Evolutionary conservation across 257 asterid species (phyloP).

Genomic region (Solanum medicagineum): DNA sequence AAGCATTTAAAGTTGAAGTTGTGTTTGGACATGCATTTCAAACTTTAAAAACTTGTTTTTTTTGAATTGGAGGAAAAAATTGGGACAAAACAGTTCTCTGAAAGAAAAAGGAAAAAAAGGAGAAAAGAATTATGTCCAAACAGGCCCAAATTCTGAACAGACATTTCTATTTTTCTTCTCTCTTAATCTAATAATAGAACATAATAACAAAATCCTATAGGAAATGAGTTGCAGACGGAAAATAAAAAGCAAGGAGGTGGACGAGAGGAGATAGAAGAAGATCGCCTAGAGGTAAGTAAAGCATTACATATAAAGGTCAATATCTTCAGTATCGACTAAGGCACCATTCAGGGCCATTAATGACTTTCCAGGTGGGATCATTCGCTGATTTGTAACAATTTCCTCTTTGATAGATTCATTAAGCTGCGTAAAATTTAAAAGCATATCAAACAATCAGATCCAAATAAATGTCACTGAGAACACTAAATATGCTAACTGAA

Average conservation of each 20-base stretch:
- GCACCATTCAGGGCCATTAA: constrained; percentile 98
- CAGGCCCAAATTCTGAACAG: not conserved
- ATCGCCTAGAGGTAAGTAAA: constrained; percentile 11
- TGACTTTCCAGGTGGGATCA: constrained; percentile 98
- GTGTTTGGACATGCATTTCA: not conserved
- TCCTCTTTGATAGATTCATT: constrained; percentile 92
- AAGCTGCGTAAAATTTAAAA: constrained; percentile 43
- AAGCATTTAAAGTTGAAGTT: not conserved
- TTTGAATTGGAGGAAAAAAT: not conserved
- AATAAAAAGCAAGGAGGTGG: not conserved
- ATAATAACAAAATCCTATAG: not conserved
- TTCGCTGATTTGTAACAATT: constrained; percentile 82
- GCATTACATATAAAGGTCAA: constrained; percentile 89
- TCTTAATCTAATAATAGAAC: not conserved
- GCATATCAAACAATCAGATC: constrained; percentile 14
- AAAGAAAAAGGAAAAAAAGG: not conserved
- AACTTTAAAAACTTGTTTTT: not conserved
- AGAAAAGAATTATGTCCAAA: not conserved
- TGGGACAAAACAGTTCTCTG: not conserved
- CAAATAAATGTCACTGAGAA: constrained; percentile 1
- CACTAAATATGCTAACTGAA: not conserved
- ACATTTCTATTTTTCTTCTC: not conserved
- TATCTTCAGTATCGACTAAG: constrained; percentile 82
- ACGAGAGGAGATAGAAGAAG: not conserved
- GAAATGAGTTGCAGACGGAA: not conserved